A percentile compares a stretch with the other conserved stretches of the same genome.
These are phyloP conservation scores for Kodamaea suecica DNA, from an alignment of 1,139 yeast species.

Conservation along the genomic window DNA sequence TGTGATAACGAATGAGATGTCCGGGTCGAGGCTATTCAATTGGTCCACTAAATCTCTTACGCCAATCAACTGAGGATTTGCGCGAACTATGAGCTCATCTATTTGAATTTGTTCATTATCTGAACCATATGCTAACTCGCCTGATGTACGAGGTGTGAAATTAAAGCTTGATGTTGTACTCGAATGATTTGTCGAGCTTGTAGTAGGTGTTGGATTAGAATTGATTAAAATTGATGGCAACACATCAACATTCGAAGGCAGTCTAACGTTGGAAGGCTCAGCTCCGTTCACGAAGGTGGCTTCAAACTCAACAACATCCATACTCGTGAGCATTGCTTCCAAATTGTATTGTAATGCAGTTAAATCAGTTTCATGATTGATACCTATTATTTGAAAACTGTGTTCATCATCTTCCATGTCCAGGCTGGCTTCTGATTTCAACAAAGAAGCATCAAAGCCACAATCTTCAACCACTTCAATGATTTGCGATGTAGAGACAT, in stretches of 20 bases:
- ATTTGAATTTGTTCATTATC: constrained; percentile 8
- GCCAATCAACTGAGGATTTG: constrained; percentile 47
- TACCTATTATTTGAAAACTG: constrained; percentile 34
- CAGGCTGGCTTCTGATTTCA: constrained; percentile 3
- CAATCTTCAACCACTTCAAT: constrained; percentile 28
- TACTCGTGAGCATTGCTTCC: constrained; percentile 36
- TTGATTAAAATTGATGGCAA: neutral
- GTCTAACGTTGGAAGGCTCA: neutral
- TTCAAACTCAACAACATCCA: constrained; percentile 28
- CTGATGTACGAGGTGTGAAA: constrained; percentile 15
- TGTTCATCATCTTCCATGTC: constrained; percentile 27
- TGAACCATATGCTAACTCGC: constrained; percentile 6
- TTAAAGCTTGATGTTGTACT: too few species aligned
- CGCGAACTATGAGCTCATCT: constrained; percentile 43
- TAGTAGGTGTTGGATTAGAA: neutral
- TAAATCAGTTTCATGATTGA: constrained; percentile 26
- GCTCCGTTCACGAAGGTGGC: constrained; percentile 15
- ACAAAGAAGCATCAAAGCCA: constrained; percentile 35
- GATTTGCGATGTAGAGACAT: constrained; percentile 14
- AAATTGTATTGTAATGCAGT: constrained; percentile 34
- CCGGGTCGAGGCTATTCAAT: constrained; percentile 23
- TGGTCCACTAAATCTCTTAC: constrained; percentile 54
- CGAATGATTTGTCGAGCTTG: neutral
- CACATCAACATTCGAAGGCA: neutral
- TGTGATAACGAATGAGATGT: constrained; percentile 37